Percentiles rank a stretch among this genome's conserved stretches.
phyloP scores from a whole-genome alignment of 306 rosid genomes.

The Lathyrus tuberosus region DNA sequence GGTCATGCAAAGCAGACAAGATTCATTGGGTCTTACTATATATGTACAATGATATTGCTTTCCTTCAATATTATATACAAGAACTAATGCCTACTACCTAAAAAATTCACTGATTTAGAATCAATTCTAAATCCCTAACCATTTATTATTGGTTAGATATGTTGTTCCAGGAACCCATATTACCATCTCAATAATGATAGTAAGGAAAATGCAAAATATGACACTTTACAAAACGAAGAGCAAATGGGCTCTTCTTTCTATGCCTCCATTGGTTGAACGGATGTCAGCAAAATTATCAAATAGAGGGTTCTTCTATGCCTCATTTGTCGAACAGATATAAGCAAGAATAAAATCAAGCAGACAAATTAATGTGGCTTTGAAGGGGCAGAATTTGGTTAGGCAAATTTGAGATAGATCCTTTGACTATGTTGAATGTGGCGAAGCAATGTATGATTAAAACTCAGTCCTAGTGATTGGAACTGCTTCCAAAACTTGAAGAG shows the following conservation, averaged over 20 bases:
- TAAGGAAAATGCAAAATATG: constrained; percentile 23
- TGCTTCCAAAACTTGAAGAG: constrained; percentile 80
- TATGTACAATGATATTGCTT: constrained; percentile 35
- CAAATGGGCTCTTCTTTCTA: constrained; percentile 15
- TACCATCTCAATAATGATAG: constrained; percentile 20
- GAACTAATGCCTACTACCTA: constrained; percentile 2
- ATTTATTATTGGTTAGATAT: background rate
- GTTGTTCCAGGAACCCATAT: constrained; percentile 28
- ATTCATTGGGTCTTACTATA: constrained; percentile 1
- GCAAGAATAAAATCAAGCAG: constrained; percentile 11
- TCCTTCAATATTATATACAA: constrained; percentile 29
- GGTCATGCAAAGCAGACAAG: constrained; percentile 12
- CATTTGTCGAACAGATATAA: constrained; percentile 2
- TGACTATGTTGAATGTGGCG: constrained; percentile 24
- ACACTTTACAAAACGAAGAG: constrained; percentile 29
- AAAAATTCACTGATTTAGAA: constrained; percentile 15
- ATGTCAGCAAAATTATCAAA: background rate
- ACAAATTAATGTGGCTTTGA: background rate
- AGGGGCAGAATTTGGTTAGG: background rate
- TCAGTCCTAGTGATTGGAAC: constrained; percentile 37
- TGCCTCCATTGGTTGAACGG: constrained; percentile 25
- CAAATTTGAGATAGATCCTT: background rate
- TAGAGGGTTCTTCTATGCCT: background rate
- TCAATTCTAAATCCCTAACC: constrained; percentile 16
- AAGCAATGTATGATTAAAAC: background rate